Evolutionary conservation across 305 asterid genomes (phyloP), one percentile per base, ranked within the genome.

Genomic region (Stenogyne calaminthoides): DNA sequence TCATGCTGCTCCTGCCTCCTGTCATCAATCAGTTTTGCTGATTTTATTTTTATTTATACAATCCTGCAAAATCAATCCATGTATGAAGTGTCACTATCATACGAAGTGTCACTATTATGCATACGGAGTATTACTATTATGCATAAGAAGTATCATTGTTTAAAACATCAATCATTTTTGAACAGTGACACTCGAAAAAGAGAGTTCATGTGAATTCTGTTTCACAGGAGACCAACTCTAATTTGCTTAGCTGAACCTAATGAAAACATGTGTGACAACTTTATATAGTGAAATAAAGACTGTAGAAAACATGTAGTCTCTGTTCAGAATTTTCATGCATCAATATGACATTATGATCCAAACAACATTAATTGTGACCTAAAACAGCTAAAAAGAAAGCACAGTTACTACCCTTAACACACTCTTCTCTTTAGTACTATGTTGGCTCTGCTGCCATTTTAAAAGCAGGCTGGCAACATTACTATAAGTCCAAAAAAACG

Each of bases 1-100:
- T 44, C 34, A 68, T 34, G 73, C 59, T 76, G 82, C 79, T 75
- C 80, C n/a, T n/a, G n/a, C n/a, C n/a, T n/a, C n/a, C 71, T 74
- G 49, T 72, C 32, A 7, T 73, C 65, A 37, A 72, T 68, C 67
- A 66, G 46, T 70, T 77, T 67, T 83, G 84, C 68, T 81, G 62
- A 22, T 12, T 71, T 70, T 54, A 69, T 63, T 7, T 7, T 2
- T 37, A 37, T 69, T 55, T 67, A 52, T 32, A 68, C 29, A 25
- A 25, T 25, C 29, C 3, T 25, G 29, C 29, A 67, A 79, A 71
- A 63, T 59, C 16, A 2, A 42, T 46, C 25, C 27, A n/a, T n/a
- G n/a, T n/a, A n/a, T n/a, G n/a, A n/a, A n/a, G n/a, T n/a, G n/a
- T n/a, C n/a, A n/a, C n/a, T n/a, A n/a, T n/a, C 29, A 25, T 25